phyloP scores from a whole-genome alignment of 225 moss, liverwort and hornwort species.

The Marchantia paleacea region DNA sequence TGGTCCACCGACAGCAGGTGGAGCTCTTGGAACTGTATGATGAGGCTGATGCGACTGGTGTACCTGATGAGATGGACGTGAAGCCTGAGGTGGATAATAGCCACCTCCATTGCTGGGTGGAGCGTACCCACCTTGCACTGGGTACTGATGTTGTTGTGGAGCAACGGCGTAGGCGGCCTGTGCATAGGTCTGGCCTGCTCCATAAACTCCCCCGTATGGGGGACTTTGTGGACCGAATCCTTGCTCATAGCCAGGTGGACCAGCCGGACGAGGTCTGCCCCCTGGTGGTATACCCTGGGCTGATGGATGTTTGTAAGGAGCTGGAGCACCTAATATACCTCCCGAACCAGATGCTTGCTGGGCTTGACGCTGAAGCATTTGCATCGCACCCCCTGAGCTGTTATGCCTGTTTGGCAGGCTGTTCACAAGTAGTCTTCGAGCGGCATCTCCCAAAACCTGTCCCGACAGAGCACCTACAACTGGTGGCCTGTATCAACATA shows the following conservation, averaged over 20 bases:
- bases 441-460: conserved; percentile 48
- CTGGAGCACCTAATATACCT: conserved; percentile 37
- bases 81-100: conserved; percentile 27
- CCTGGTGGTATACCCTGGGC: conserved; percentile 21
- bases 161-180: conserved; percentile 25
- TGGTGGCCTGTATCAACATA: conserved; percentile 41
- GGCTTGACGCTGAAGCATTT: conserved; percentile 39
- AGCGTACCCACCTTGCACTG: conserved; percentile 27
- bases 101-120: conserved; percentile 25
- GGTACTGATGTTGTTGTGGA: conserved; percentile 26
- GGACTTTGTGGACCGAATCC: conserved; percentile 35
- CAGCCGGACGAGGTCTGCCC: conserved; percentile 45
- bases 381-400: conserved; percentile 39
- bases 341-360: conserved; percentile 37
- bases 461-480: conserved; percentile 47
- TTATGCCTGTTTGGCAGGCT: conserved; percentile 31
- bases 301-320: conserved; percentile 32
- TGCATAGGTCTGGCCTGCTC: conserved; percentile 24
- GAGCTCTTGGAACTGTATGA: conserved; percentile 44
- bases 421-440: conserved; percentile 47
- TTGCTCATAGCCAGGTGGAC: conserved; percentile 52
- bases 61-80: conserved; percentile 26
- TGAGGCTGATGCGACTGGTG: conserved; percentile 35
- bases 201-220: conserved; percentile 33
- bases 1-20: conserved; percentile 47